Evolutionary conservation across 352 stramenopile genomes (phyloP), one percentile per base, ranked within the genome.

Genomic region (Phytophthora sp.): DNA sequence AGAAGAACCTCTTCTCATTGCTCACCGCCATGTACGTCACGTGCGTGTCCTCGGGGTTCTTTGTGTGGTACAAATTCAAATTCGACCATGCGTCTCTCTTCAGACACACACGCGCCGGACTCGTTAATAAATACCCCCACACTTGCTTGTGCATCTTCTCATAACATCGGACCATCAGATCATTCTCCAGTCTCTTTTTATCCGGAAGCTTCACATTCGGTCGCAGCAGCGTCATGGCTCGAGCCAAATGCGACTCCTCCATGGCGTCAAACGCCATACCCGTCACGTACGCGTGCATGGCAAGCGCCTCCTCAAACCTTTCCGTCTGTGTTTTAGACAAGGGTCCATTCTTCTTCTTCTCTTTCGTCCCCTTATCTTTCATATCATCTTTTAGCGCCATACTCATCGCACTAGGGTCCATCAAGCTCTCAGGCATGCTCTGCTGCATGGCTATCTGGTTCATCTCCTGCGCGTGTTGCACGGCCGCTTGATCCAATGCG

Each of bases 101-200:
- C 42, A 93, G 72, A 63, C 86, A 94, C 38, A 92, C 81, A 1
- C 82, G 72, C 12, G 76, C 79, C 26, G 33, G 60, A 59, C 71
- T 90, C n/a, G 80, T 67, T 0, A 81, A 90, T 8, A 94, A 46
- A 50, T 88, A 89, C 13, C 73, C 75, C 84, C 86, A 94, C 63
- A 94, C 86, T 51, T 90, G 84, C 44, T 91, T 94, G 77, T 93
- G 76, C 79, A 93, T 90, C 33, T 93, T 94, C 56, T 94, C 86
- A 61, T 88, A 93, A 62, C 86, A 94, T 13, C 84, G 80, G 7
- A 73, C 54, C 57, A 92, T 64, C 42, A 94, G 53, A 15, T 91
- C 82, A 12, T 45, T 66, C 39, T 91, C 80, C 4, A 94, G 66
- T 23, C 76, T 74, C 61, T 94, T 93, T 53, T 89, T 89, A 27